Evolutionary conservation across 495 filamentous ascomycete species (phyloP).

Genomic region (Aspergillus nanangensis): DNA sequence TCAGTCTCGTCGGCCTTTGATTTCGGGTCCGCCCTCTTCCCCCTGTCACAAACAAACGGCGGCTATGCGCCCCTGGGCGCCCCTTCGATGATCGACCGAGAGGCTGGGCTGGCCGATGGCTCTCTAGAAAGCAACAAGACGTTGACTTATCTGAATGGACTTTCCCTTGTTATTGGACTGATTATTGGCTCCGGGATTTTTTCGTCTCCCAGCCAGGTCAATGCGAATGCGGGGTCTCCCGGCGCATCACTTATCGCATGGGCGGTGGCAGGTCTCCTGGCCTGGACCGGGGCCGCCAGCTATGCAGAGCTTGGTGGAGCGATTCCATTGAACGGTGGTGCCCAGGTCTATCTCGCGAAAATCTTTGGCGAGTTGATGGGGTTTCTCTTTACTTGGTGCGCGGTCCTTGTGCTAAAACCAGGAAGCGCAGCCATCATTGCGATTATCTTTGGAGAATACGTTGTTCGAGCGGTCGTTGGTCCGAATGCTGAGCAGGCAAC

Average conservation of each 20-base stretch:
- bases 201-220: constrained; percentile 90
- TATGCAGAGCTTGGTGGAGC: constrained; percentile 96
- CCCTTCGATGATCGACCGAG: constrained; percentile 51
- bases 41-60: constrained; percentile 76
- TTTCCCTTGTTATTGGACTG: constrained; percentile 84
- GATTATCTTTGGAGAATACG: constrained; percentile 96
- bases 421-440: constrained; percentile 90
- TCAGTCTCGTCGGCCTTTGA: constrained; percentile 92
- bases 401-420: constrained; percentile 89
- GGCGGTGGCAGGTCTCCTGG: constrained; percentile 82
- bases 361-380: constrained; percentile 91
- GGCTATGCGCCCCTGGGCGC: constrained; percentile 81
- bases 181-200: constrained; percentile 99
- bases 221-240: constrained; percentile 85
- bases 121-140: constrained; percentile 93
- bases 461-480: constrained; percentile 79
- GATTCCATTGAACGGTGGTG: constrained; percentile 90
- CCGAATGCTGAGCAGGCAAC: constrained; percentile 69
- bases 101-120: constrained; percentile 41
- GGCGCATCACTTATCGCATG: constrained; percentile 88
- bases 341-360: constrained; percentile 89
- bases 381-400: constrained; percentile 94
- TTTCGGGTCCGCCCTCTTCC: constrained; percentile 85
- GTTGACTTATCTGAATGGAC: constrained; percentile 86
- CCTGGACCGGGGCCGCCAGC: constrained; percentile 94